phyloP scores from a whole-genome alignment of 2,329 filamentous ascomycete genomes.

The Coniella vitis region DNA sequence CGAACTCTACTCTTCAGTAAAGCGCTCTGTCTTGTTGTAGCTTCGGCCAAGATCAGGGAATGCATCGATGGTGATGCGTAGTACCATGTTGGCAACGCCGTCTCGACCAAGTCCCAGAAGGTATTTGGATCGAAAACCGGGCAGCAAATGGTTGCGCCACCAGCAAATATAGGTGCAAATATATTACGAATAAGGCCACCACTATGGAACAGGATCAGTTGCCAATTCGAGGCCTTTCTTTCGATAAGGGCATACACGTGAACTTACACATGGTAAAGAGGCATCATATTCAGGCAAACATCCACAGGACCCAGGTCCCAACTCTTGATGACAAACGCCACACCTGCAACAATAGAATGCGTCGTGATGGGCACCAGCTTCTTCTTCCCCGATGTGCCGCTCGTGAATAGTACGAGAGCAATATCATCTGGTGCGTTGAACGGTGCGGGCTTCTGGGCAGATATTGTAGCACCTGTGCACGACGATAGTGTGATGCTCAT shows the following conservation, averaged over 20 bases:
- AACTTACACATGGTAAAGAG: constrained; percentile 48
- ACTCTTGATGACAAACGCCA: constrained; percentile 45
- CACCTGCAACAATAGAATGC: constrained; percentile 43
- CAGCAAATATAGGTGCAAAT: constrained; percentile 67
- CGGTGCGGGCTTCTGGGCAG: not conserved
- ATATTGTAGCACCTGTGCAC: not conserved
- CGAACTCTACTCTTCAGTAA: constrained; percentile 58
- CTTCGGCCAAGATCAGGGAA: constrained; percentile 74
- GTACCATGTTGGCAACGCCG: constrained; percentile 80
- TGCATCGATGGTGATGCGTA: constrained; percentile 91
- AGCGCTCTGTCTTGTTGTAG: constrained; percentile 50
- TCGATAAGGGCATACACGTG: no score
- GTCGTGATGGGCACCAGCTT: constrained; percentile 49
- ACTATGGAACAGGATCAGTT: constrained; percentile 34
- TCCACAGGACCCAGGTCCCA: constrained; percentile 42
- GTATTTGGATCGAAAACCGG: constrained; percentile 72
- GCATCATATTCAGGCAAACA: constrained; percentile 53
- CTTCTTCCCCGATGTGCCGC: constrained; percentile 51
- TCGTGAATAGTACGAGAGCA: constrained; percentile 48
- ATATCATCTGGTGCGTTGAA: constrained; percentile 57
- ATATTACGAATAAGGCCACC: constrained; percentile 73
- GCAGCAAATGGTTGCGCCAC: constrained; percentile 74
- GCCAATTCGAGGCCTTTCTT: no score
- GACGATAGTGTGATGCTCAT: constrained; percentile 10
- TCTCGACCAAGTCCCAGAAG: constrained; percentile 74